Base-by-base conservation (phyloP, 306 rosid genomes). In the Luffa acutangula region DNA sequence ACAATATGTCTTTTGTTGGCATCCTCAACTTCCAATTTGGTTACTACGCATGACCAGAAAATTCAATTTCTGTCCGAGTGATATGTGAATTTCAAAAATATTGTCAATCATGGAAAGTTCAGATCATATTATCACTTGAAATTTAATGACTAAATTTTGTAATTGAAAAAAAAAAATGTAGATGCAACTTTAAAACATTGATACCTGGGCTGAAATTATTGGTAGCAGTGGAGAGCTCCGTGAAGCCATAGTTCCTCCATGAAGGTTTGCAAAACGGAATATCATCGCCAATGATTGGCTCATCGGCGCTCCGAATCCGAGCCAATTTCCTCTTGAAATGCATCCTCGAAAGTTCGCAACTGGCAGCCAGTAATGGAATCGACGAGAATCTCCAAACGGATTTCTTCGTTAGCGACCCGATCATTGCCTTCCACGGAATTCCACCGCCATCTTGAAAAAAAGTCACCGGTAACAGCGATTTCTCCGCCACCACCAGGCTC, bases 241-340 rank as follows among this genome's bases (percentile, higher is more conserved):
- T 85, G 48, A 81, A 87, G 51, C 85, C 97, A 65, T 89, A 95
- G 84, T 82, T 95, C 83, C 91, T 89, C 99, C 99, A 95, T 4
- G 97, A 87, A 4, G 96, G 93, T 57, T 93, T 95, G 0, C 83
- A 57, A 4, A 80, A 60, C 2, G 91, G 80, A 85, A 86, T 45
- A 13, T n/a, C 89, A 0, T 41, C 87, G 57, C 84, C 6, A 63
- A 85, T 88, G 9, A 86, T 80, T 1, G 60, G 25, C 0, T 89
- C 94, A 66, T 88, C 97, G 0, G 94, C 84, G 58, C 90, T 88
- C 76, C 92, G 80, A 87, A 90, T 87, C 51, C 97, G 79, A 54
- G 90, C 88, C 33, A 95, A 67, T 53, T 76, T 93, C 89, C 83
- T 89, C 81, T 69, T 83, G 75, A 86, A 75, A n/a, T 81, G 84